A percentile compares a stretch with the other conserved stretches of the same genome.
Conservation (phyloP, 495 filamentous ascomycete genomes). For the Talaromyces adpressus region DNA sequence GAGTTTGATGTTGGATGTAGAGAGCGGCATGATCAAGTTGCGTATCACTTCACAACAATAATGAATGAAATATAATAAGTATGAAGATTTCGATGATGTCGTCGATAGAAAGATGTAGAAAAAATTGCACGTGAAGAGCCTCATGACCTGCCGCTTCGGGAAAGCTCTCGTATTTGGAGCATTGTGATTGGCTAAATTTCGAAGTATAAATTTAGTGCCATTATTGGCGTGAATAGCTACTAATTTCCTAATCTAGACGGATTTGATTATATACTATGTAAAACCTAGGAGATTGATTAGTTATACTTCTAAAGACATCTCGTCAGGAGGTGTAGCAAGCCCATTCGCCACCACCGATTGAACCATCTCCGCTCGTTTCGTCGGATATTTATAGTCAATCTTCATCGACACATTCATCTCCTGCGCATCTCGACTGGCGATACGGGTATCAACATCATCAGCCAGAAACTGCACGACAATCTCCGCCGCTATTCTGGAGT, state of each 20-base stretch:
- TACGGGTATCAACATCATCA: not conserved
- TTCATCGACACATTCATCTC: not conserved
- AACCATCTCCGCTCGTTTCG: not conserved
- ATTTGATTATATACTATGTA: not conserved
- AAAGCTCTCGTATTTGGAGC: not conserved
- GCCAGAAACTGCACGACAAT: slow-evolving; percentile 28
- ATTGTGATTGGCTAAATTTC: not conserved
- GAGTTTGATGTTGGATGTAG: not conserved
- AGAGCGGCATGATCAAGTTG: not conserved
- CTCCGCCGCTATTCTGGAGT: slow-evolving; percentile 32
- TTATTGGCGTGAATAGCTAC: not conserved
- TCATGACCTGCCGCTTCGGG: not conserved
- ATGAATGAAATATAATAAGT: not conserved
- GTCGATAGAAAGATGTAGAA: not conserved
- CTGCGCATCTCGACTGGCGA: not conserved
- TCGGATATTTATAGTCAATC: not conserved
- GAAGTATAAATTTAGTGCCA: not conserved
- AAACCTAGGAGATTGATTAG: not conserved
- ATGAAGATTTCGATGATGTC: not conserved
- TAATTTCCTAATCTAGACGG: not conserved
- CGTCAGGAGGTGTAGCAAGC: not conserved
- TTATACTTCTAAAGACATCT: not conserved
- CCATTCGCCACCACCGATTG: not conserved
- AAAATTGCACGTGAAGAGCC: not conserved
- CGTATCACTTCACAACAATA: not conserved